A percentile compares a stretch with the other conserved stretches of the same genome.
phyloP scores from a whole-genome alignment of 2,329 filamentous ascomycete species.

The Aspergillus sojae region DNA sequence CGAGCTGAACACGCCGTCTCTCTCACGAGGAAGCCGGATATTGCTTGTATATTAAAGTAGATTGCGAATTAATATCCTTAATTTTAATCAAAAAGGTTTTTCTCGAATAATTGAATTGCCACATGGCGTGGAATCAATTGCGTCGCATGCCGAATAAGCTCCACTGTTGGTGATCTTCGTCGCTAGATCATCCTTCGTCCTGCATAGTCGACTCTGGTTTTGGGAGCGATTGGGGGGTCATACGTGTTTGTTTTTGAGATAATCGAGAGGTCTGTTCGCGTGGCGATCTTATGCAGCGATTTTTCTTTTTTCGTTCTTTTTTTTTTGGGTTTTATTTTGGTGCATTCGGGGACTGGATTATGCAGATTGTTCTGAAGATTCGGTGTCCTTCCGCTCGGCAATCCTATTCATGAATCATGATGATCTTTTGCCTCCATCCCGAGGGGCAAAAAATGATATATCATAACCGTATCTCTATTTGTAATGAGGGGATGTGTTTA shows the following conservation, averaged over 20 bases:
- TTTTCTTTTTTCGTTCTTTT: neutral
- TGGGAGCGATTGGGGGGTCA: too few species aligned
- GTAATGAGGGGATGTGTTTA: neutral
- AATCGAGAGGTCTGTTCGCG: neutral
- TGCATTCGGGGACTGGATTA: too few species aligned
- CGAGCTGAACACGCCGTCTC: too few species aligned
- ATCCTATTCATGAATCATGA: too few species aligned
- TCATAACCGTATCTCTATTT: neutral
- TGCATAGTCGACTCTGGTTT: neutral
- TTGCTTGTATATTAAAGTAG: too few species aligned
- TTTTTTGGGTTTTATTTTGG: too few species aligned
- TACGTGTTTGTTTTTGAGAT: neutral
- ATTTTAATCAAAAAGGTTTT: neutral
- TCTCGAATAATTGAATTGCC: neutral
- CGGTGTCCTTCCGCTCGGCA: too few species aligned
- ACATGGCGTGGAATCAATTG: neutral
- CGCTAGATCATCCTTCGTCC: neutral
- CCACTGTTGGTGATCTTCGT: neutral
- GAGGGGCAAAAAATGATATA: neutral
- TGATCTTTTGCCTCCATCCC: too few species aligned
- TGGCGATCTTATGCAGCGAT: neutral
- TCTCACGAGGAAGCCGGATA: too few species aligned
- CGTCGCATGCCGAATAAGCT: neutral
- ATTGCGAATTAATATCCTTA: neutral
- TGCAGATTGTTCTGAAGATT: too few species aligned